Evolutionary conservation across 257 asterid genomes (phyloP), one percentile per base, ranked within the genome.

Genomic region (Solanum habrochaites): DNA sequence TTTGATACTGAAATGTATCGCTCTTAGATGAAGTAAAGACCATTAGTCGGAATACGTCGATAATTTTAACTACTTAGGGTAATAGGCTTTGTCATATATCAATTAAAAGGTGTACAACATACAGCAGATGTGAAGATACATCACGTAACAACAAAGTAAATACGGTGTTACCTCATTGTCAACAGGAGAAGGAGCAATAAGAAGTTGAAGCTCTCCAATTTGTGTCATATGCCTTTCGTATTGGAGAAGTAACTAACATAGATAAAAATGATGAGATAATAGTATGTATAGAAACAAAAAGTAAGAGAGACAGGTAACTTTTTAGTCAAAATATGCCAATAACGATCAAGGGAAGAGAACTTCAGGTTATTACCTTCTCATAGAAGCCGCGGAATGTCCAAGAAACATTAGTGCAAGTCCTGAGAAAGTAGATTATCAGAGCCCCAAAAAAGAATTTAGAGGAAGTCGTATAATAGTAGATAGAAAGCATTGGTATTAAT

Each of bases 371-470:
- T 88, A 93, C 99, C 99, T 96, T 96, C 91, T 96, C 99, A 86
- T 96, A 96, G 89, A 96, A 96, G 86, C 93, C 92, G 85, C 98
- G 97, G 88, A 95, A 95, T 56, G 99, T 95, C 98, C 97, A 96
- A 27, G 98, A 96, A 74, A 96, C 94, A 66, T 98, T 96, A 62
- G 98, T 95, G 89, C 99, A 96, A 85, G 98, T 95, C 98, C 98
- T 96, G 95, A 69, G 78, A 71, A 35, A 71, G 43, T 2, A 71
- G 45, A 71, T 32, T 31, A 71, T 32, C 8, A 71, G 14, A 32
- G 11, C 45, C 23, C 20, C 8, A 32, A 18, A 71, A 71, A 31
- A 8, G 4, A 15, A 32, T 42, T 35, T 71, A 32, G 78, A 71
- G 43, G 16, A 16, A 31, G 78, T 71, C 8, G 2, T 31, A 71